Conservation (phyloP, 805 yeast genomes). For the Debaryomyces tyrocola region DNA sequence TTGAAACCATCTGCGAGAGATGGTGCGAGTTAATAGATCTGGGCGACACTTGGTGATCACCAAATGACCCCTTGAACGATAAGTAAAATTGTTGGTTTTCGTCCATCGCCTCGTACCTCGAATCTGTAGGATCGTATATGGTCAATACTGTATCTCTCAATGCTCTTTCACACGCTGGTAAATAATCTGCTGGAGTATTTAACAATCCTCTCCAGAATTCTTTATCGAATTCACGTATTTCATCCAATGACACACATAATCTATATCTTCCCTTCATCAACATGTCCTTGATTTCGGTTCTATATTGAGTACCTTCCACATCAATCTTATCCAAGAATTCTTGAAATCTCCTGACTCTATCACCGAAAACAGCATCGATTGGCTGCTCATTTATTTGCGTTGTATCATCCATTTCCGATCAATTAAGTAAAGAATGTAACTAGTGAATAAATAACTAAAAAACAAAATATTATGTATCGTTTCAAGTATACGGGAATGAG, state of each 20-base stretch:
- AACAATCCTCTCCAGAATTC: slow-evolving; percentile 77
- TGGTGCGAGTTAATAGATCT: slow-evolving; percentile 77
- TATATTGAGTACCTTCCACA: slow-evolving; percentile 60
- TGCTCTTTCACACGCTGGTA: slow-evolving; percentile 90
- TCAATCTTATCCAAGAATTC: slow-evolving; percentile 69
- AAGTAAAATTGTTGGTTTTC: slow-evolving; percentile 68
- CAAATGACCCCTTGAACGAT: slow-evolving; percentile 89
- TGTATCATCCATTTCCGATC: slow-evolving; percentile 8
- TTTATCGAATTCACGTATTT: slow-evolving; percentile 78
- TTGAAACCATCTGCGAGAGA: slow-evolving; percentile 77
- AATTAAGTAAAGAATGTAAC: not conserved
- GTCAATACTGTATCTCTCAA: slow-evolving; percentile 76
- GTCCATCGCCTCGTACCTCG: slow-evolving; percentile 51
- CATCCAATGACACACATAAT: slow-evolving; percentile 77
- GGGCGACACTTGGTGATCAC: slow-evolving; percentile 83
- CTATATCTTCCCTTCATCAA: slow-evolving; percentile 66
- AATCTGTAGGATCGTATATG: slow-evolving; percentile 62
- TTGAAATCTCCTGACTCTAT: slow-evolving; percentile 83
- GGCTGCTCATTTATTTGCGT: slow-evolving; percentile 28
- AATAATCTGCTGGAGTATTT: slow-evolving; percentile 73
- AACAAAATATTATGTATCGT: not conserved
- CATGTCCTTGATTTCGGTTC: slow-evolving; percentile 70
- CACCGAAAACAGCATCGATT: slow-evolving; percentile 59
- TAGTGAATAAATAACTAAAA: not conserved
- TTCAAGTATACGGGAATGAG: not conserved